Conservation (phyloP, 305 asterid genomes). For the Caryopteris hybrid region DNA sequence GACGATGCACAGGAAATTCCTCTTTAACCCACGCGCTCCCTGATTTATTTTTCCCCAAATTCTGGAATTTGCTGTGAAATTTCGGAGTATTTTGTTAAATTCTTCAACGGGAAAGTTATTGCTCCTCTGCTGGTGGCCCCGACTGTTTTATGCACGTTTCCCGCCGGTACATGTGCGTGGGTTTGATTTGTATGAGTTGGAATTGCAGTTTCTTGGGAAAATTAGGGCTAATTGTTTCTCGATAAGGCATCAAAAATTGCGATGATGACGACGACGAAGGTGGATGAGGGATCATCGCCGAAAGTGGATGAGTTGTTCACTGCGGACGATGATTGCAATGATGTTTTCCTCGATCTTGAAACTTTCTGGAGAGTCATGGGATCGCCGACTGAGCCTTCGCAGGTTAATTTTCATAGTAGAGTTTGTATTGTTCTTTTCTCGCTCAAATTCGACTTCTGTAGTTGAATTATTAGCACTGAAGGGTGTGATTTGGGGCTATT, state of each 20-base stretch:
- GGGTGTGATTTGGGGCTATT: background rate
- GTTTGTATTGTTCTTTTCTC: background rate
- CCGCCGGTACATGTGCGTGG: background rate
- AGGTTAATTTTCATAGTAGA: conserved; percentile 22
- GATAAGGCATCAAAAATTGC: conserved; percentile 6
- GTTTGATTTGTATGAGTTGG: conserved; percentile 4
- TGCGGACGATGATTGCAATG: conserved; percentile 26
- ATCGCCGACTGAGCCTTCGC: conserved; percentile 23
- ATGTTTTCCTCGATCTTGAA: conserved; percentile 32
- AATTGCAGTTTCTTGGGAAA: conserved; percentile 9
- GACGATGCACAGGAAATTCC: background rate
- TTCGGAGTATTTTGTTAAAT: background rate
- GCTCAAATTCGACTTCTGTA: background rate
- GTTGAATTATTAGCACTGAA: conserved; percentile 2
- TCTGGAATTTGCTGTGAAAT: background rate
- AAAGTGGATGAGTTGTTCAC: conserved; percentile 22
- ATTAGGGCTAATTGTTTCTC: conserved; percentile 28
- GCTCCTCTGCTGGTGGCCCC: background rate
- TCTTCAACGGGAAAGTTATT: background rate
- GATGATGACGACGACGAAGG: conserved; percentile 22
- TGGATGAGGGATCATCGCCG: conserved; percentile 23
- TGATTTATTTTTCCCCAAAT: background rate
- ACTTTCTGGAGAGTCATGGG: conserved; percentile 31
- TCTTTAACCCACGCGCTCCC: conserved; percentile 17
- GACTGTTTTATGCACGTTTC: background rate